phyloP scores from a whole-genome alignment of 257 asterid species.

The Voacanga thouarsii region DNA sequence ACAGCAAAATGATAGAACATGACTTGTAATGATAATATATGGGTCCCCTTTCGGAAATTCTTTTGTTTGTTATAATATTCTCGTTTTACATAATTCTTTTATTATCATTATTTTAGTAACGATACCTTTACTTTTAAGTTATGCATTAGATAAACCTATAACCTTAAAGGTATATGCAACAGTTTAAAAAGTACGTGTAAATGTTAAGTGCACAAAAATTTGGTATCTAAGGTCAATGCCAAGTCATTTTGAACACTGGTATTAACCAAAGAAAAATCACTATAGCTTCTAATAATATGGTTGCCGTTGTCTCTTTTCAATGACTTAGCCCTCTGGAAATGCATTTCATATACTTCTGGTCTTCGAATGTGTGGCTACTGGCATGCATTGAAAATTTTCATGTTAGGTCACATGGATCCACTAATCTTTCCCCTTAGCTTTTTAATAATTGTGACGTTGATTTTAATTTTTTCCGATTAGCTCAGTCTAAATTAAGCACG shows the following conservation, averaged over 20 bases:
- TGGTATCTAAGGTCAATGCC: too few species aligned
- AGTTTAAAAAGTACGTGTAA: neutral
- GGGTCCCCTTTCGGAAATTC: slow-evolving; percentile 35
- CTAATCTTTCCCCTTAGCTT: slow-evolving; percentile 20
- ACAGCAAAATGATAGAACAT: slow-evolving; percentile 37
- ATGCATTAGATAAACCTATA: too few species aligned
- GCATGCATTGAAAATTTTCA: neutral
- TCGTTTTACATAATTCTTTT: neutral
- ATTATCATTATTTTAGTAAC: too few species aligned
- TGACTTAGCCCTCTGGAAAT: neutral
- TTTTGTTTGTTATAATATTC: slow-evolving; percentile 18
- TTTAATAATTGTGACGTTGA: slow-evolving; percentile 29
- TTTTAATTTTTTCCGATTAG: slow-evolving; percentile 17
- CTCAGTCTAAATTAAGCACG: slow-evolving; percentile 5
- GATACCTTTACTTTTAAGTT: too few species aligned
- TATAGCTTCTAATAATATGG: too few species aligned
- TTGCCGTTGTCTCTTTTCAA: neutral
- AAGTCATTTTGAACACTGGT: neutral
- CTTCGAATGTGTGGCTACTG: slow-evolving; percentile 29
- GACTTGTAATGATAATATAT: slow-evolving; percentile 46
- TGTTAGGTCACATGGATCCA: slow-evolving; percentile 24
- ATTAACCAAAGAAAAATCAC: too few species aligned
- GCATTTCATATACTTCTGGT: slow-evolving; percentile 12
- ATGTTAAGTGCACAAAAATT: neutral
- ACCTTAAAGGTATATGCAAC: neutral